Evolutionary conservation across 257 asterid species (phyloP).

Genomic region (Plantago ovata): DNA sequence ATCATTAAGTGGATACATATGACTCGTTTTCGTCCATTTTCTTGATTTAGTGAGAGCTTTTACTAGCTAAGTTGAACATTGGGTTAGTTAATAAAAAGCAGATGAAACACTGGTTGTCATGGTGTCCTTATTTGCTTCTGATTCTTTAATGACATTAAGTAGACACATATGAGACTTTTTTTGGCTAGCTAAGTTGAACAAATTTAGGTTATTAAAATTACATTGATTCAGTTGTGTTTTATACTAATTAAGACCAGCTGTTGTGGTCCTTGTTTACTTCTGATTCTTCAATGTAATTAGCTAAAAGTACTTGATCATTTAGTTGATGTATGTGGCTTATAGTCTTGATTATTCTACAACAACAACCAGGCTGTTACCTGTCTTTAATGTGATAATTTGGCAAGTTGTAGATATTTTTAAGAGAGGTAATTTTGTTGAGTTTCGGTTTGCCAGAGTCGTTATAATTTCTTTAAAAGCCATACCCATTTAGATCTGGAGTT

Average conservation of each 20-base stretch:
- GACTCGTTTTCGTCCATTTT: not conserved
- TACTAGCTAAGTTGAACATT: too few relatives aligned
- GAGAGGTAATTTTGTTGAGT: not conserved
- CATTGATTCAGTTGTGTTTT: not conserved
- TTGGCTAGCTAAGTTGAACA: too few relatives aligned
- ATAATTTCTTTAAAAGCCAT: conserved; percentile 10
- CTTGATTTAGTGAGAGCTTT: too few relatives aligned
- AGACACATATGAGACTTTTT: not conserved
- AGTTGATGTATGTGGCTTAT: conserved; percentile 23
- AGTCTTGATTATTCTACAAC: conserved; percentile 8
- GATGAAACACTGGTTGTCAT: not conserved
- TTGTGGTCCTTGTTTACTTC: not conserved
- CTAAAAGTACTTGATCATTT: conserved; percentile 20
- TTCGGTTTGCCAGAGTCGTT: not conserved
- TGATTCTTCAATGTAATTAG: conserved; percentile 13
- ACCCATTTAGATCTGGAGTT: conserved; percentile 25
- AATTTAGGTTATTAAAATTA: not conserved
- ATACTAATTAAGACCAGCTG: not conserved
- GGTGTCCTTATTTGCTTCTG: conserved; percentile 4
- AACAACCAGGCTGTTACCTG: conserved; percentile 28
- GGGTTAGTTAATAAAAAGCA: not conserved
- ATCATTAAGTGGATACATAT: conserved; percentile 25
- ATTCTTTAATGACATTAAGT: conserved; percentile 11
- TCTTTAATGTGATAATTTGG: conserved; percentile 26
- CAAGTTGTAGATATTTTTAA: conserved; percentile 29